Conservation (phyloP, 2,329 filamentous ascomycete species). For the Leptodontidium sp. region DNA sequence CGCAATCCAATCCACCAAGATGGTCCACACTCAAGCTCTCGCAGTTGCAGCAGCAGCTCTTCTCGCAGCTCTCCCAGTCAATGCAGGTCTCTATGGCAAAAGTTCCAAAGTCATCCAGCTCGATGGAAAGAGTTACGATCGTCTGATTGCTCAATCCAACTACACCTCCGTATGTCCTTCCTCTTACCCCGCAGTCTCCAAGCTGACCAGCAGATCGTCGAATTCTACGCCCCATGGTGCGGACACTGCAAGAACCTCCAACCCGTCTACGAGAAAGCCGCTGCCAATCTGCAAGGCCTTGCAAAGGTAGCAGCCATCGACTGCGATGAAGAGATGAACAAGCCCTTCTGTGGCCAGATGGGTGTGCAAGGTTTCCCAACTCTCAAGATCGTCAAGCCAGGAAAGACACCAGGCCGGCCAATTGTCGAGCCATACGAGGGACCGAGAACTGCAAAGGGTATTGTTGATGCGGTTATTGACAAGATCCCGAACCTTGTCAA, state of each 20-base stretch:
- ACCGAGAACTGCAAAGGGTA: constrained; percentile 80
- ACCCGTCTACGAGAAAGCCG: constrained; percentile 93
- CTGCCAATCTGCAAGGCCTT: constrained; percentile 86
- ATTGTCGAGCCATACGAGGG: constrained; percentile 92
- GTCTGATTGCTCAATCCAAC: constrained; percentile 86
- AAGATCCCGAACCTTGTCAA: constrained; percentile 94
- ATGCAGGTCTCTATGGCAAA: constrained; percentile 82
- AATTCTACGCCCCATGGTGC: constrained; percentile 98
- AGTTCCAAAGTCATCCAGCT: constrained; percentile 88
- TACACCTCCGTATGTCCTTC: constrained; percentile 78
- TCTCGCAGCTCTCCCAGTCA: constrained; percentile 70
- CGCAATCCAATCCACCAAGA: constrained; percentile 44
- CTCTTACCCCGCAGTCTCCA: constrained; percentile 15
- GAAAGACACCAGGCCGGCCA: constrained; percentile 81
- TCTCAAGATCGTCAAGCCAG: constrained; percentile 88
- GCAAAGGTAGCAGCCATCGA: constrained; percentile 95
- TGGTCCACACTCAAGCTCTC: constrained; percentile 62
- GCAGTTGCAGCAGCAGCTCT: constrained; percentile 65
- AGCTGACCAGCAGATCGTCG: constrained; percentile 60
- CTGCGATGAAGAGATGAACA: constrained; percentile 94
- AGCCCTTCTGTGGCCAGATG: constrained; percentile 83
- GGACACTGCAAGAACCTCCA: constrained; percentile 97
- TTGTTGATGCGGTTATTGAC: constrained; percentile 83
- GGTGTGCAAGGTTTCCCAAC: constrained; percentile 95
- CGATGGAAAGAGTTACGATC: constrained; percentile 79